Evolutionary conservation across 306 rosid species (phyloP).

Genomic region (Lablab purpureus): DNA sequence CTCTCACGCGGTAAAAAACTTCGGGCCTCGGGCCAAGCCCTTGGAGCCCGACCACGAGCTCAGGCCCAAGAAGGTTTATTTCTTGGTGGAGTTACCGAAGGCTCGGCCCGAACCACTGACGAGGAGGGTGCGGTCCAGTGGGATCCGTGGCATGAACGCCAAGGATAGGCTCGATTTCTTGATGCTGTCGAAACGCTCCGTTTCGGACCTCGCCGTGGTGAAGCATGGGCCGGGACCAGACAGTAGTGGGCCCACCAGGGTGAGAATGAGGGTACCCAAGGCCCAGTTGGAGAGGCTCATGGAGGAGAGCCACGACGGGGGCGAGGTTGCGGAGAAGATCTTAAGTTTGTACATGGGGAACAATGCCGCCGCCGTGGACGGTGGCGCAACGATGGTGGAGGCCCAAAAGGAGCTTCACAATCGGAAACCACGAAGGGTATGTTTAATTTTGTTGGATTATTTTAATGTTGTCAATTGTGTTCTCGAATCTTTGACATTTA

Average conservation of each 20-base stretch:
- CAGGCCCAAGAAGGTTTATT: constrained; percentile 67
- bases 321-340: constrained; percentile 72
- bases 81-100: constrained; percentile 66
- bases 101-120: constrained; percentile 17
- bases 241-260: constrained; percentile 50
- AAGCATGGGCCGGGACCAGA: constrained; percentile 30
- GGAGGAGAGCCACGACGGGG: constrained; percentile 65
- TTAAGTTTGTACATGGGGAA: constrained; percentile 55
- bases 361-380: constrained; percentile 34
- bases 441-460: neutral
- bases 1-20: constrained; percentile 64
- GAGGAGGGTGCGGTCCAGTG: constrained; percentile 67
- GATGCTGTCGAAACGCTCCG: constrained; percentile 73
- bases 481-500: constrained; percentile 31
- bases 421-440: constrained; percentile 55
- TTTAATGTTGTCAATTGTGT: constrained; percentile 24
- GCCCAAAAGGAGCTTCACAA: constrained; percentile 25
- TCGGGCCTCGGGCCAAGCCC: constrained; percentile 77
- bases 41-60: constrained; percentile 66
- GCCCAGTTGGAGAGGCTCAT: constrained; percentile 68
- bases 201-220: constrained; percentile 61
- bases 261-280: constrained; percentile 73
- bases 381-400: constrained; percentile 11
- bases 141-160: constrained; percentile 64
- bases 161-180: constrained; percentile 80